Evolutionary conservation across 768 basidiomycete species (phyloP).

Genomic region (Calvatia gigantea): DNA sequence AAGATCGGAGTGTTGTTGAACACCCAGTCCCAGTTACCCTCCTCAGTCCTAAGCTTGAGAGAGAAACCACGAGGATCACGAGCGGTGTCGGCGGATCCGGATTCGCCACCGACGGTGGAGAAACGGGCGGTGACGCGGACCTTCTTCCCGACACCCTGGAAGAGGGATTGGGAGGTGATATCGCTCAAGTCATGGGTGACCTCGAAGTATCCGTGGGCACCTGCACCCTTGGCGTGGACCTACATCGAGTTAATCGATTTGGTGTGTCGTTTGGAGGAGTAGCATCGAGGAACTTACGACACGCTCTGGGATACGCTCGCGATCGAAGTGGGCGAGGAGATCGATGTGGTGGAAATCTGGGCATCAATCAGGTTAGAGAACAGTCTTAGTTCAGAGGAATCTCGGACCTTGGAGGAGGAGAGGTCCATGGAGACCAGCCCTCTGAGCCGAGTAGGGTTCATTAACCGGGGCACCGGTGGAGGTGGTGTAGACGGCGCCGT

Average conservation of each 20-base stretch:
- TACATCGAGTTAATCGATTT: slow-evolving; percentile 29
- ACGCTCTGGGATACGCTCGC: slow-evolving; percentile 95
- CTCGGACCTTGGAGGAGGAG: slow-evolving; percentile 83
- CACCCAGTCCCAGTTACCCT: slow-evolving; percentile 93
- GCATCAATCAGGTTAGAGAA: slow-evolving; percentile 13
- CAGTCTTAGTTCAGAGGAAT: slow-evolving; percentile 4
- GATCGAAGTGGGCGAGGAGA: slow-evolving; percentile 87
- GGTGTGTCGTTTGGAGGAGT: neutral
- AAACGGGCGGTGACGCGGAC: slow-evolving; percentile 80
- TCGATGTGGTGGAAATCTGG: slow-evolving; percentile 88
- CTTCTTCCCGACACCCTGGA: slow-evolving; percentile 64
- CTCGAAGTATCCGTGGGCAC: slow-evolving; percentile 92
- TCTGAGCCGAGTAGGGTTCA: slow-evolving; percentile 77
- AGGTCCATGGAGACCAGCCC: slow-evolving; percentile 73
- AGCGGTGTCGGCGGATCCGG: slow-evolving; percentile 87
- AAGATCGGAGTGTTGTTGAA: slow-evolving; percentile 92
- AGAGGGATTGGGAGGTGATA: slow-evolving; percentile 66
- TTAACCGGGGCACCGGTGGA: slow-evolving; percentile 77
- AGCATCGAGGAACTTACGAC: slow-evolving; percentile 47
- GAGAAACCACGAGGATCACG: slow-evolving; percentile 95
- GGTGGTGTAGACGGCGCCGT: slow-evolving; percentile 74
- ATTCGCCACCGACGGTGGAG: slow-evolving; percentile 90
- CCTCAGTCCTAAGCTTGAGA: slow-evolving; percentile 80
- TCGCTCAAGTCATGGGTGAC: slow-evolving; percentile 84
- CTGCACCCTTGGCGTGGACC: slow-evolving; percentile 91